These are phyloP conservation scores for Daldinia sp. DNA, from an alignment of 2,329 filamentous ascomycete species.

Conservation along the genomic window DNA sequence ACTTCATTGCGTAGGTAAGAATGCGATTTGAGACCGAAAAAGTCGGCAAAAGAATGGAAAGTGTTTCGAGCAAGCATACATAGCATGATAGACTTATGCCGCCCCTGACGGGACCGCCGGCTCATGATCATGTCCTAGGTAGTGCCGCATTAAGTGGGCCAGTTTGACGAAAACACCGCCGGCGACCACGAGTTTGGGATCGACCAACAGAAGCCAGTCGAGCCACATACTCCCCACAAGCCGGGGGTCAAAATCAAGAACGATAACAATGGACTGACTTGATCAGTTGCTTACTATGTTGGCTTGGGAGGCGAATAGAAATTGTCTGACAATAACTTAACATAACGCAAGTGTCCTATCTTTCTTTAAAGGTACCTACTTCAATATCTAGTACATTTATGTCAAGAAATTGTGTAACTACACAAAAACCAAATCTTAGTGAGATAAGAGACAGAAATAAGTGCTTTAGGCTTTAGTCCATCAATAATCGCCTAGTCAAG, in stretches of 20 bases:
- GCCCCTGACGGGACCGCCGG: slow-evolving; percentile 28
- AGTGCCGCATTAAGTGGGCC: slow-evolving; percentile 23
- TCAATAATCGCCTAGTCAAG: not conserved
- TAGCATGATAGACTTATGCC: slow-evolving; percentile 11
- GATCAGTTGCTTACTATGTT: not conserved
- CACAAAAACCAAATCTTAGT: not conserved
- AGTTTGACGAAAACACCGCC: slow-evolving; percentile 16
- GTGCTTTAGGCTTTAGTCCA: not conserved
- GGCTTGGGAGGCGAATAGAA: not conserved
- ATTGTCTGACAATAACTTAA: not conserved
- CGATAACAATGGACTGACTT: slow-evolving; percentile 12
- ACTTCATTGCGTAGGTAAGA: not conserved
- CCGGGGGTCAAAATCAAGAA: slow-evolving; percentile 24
- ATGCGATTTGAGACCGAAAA: slow-evolving; percentile 5
- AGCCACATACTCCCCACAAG: slow-evolving; percentile 15
- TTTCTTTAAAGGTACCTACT: not conserved
- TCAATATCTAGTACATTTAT: not conserved
- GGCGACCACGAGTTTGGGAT: slow-evolving; percentile 16
- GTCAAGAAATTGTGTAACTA: not conserved
- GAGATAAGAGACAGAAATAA: not conserved
- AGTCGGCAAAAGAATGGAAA: slow-evolving; percentile 2
- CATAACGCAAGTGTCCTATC: not conserved
- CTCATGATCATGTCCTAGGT: slow-evolving; percentile 20
- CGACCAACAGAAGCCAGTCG: slow-evolving; percentile 15
- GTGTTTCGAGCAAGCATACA: not conserved